These are phyloP conservation scores for Malus fusca DNA, from an alignment of 306 rosid species.

Conservation along the genomic window DNA sequence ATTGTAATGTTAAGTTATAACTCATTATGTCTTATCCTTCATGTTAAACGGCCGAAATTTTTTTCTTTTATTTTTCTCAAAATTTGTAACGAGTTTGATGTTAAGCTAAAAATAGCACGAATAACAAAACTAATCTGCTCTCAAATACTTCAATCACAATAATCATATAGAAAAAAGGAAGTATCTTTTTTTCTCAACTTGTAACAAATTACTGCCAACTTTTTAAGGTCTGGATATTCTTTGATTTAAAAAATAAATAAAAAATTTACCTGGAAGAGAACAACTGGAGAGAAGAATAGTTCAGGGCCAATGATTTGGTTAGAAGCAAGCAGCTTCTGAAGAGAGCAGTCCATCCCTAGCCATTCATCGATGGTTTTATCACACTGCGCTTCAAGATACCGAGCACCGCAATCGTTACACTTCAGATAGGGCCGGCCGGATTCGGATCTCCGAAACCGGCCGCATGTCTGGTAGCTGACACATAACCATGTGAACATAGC, in stretches of 20 bases:
- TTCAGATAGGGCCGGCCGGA: conserved; percentile 61
- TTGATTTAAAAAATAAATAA: background rate
- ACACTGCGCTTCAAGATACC: conserved; percentile 63
- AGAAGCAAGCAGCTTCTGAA: conserved; percentile 38
- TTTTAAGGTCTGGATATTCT: background rate
- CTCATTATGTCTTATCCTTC: too few relatives aligned
- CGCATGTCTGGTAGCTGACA: conserved; percentile 35
- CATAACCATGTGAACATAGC: conserved; percentile 26
- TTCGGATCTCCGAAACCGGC: conserved; percentile 58
- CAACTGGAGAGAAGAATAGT: conserved; percentile 56
- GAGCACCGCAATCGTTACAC: conserved; percentile 78
- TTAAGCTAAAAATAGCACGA: too few relatives aligned
- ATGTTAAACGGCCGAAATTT: too few relatives aligned
- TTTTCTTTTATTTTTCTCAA: too few relatives aligned
- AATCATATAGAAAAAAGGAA: too few relatives aligned
- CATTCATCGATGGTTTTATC: conserved; percentile 49
- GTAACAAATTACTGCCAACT: background rate
- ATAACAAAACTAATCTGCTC: too few relatives aligned
- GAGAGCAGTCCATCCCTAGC: conserved; percentile 37
- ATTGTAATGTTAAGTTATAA: too few relatives aligned
- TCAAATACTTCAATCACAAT: too few relatives aligned
- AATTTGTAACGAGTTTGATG: too few relatives aligned
- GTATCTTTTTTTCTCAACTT: too few relatives aligned
- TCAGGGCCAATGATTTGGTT: conserved; percentile 78
- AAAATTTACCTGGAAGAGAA: conserved; percentile 51